Evolutionary conservation across 768 basidiomycete species (phyloP), one percentile per base, ranked within the genome.

Genomic region (Mycena metata): DNA sequence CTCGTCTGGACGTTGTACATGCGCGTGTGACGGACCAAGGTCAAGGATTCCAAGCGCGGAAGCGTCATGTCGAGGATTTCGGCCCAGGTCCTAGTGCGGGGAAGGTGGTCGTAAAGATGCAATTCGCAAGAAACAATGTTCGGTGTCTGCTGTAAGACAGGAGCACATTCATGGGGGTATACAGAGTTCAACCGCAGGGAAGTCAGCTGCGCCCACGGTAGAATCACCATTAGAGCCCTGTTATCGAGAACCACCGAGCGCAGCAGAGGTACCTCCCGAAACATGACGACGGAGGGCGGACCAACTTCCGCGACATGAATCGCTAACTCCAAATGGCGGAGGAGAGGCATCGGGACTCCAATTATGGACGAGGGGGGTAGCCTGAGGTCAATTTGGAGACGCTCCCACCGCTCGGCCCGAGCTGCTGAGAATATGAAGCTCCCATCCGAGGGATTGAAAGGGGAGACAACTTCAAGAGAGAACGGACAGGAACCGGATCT

Each of bases 181-280:
- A 56, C 13, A 5, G 1, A 2, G 36, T 5, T 21, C 52, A 55
- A 12, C 11, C 11, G n/a, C n/a, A 55, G n/a, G 26, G 52, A 55
- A 7, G 52, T 55, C 35, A 55, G 39, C n/a, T 55, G 52, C 7
- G 33, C n/a, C 52, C 52, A 39, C 15, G 52, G 52, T 39, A 55
- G 23, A 24, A 49, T 15, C 7, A 24, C 5, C 6, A 8, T 24
- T 11, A 24, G 12, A 49, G 47, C 23, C 23, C 5, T 7, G 10
- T 49, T 9, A 30, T 30, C 30, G 47, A 49, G 47, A 23, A 49
- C 23, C 10, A 24, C 23, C 12, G 47, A 24, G 21, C 23, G 47
- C 47, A 49, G 47, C 47, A 49, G 23, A 49, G 47, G 47, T 24
- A 11, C 23, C 9, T 49, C 47, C 23, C 23, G 1, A 24, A 49